Percentiles rank a stretch among this genome's conserved stretches.
Conservation (phyloP, 345 rosid species). For the Moringa oleifera region DNA sequence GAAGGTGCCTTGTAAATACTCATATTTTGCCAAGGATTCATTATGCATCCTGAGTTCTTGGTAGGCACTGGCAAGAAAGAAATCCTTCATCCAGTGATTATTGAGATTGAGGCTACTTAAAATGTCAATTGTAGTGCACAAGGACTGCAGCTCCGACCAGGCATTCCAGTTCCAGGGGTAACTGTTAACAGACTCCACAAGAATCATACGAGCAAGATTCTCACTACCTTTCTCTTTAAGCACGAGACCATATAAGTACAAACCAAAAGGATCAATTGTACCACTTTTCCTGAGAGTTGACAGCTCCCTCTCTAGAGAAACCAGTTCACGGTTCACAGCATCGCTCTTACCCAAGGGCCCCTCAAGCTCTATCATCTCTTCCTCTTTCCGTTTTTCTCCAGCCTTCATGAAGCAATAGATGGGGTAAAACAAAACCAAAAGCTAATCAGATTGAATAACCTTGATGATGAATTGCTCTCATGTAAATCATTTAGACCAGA, state of each 20-base stretch:
- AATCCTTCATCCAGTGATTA: conserved; percentile 98
- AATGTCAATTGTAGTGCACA: conserved; percentile 65
- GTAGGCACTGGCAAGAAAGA: conserved; percentile 79
- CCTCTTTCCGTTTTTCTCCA: conserved; percentile 96
- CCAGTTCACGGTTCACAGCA: conserved; percentile 68
- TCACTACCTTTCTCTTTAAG: conserved; percentile 89
- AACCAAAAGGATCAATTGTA: conserved; percentile 71
- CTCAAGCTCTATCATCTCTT: conserved; percentile 89
- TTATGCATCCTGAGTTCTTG: conserved; percentile 89
- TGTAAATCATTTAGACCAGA: not conserved
- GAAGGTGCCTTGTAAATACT: conserved; percentile 64
- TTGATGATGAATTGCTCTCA: not conserved
- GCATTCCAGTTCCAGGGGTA: conserved; percentile 99
- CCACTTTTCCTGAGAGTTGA: conserved; percentile 65
- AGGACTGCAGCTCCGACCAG: conserved; percentile 86
- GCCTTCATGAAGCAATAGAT: conserved; percentile 44
- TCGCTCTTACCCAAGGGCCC: conserved; percentile 82
- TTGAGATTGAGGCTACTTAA: conserved; percentile 66
- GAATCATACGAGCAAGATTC: conserved; percentile 60
- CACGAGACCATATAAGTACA: conserved; percentile 82
- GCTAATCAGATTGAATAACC: not conserved
- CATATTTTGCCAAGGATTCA: conserved; percentile 73
- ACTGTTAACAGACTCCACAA: conserved; percentile 84
- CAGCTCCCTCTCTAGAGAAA: conserved; percentile 76
- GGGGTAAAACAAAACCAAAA: not conserved